Base-by-base conservation (phyloP, 2,329 filamentous ascomycete genomes). In the Aspergillus ustus region DNA sequence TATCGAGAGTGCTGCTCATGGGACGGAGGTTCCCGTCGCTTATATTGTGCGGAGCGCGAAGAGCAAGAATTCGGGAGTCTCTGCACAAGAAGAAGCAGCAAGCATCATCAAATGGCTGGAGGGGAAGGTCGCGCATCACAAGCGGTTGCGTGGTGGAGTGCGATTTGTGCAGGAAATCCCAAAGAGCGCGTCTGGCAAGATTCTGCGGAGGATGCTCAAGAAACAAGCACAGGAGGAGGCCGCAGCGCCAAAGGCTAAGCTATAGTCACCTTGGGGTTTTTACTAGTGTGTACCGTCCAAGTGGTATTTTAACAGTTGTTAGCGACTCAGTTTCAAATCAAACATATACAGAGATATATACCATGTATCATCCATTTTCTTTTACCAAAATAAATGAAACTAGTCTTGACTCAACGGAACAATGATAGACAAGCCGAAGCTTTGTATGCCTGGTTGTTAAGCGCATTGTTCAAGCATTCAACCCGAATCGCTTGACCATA, bases 11-110 rank as follows among this genome's bases (percentile, higher is more conserved):
- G 77, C 82, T 44, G 78, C 81, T 7, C 83, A 86, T 59, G 87
- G 87, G 22, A 90, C 87, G 1, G 90, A 92, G 72, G 83, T 91
- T 1, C 90, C 90, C 0, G 79, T 89, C 43, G 88, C 87, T 0
- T 90, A 87, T 67, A 74, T 90, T n/a, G 87, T 89, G 7, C 71
- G 76, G 43, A 78, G 76, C 54, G 70, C 67, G 1, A 73, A 75
- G 68, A 75, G 74, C 67, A 84, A 84, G 64, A 75, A 82, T 0
- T 77, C 78, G 3, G 75, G 74, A 0, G 70, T 73, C 1, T 78
- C 80, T 9, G 75, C 80, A 0, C 80, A 81, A n/a, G 77, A 80
- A 4, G 82, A 86, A 49, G 79, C 75, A 2, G 77, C 80, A 80
- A 77, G 75, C 13, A 81, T 81, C 20, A 66, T 74, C 19, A 63